These are phyloP conservation scores for Albophoma yamanashiensis DNA, from an alignment of 2,329 filamentous ascomycete genomes.

Conservation along the genomic window DNA sequence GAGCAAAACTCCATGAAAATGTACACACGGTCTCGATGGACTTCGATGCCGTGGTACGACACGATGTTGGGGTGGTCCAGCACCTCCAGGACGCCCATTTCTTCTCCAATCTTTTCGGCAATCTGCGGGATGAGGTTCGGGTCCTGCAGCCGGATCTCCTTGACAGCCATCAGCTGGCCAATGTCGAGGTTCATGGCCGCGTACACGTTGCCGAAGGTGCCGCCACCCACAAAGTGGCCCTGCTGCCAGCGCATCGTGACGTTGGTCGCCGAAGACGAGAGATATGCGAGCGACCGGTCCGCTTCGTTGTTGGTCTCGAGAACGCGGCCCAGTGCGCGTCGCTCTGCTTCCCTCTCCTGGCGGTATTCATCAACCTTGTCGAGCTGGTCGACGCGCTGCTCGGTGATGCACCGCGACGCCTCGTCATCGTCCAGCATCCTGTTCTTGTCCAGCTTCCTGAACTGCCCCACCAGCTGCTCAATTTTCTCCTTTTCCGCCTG, in stretches of 20 bases:
- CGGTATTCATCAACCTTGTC: slow-evolving; percentile 67
- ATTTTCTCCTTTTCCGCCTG: slow-evolving; percentile 86
- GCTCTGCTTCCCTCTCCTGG: slow-evolving; percentile 70
- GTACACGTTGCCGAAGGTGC: slow-evolving; percentile 95
- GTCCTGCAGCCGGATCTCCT: slow-evolving; percentile 94
- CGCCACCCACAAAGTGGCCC: slow-evolving; percentile 94
- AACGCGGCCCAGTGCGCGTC: slow-evolving; percentile 80
- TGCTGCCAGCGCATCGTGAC: slow-evolving; percentile 96
- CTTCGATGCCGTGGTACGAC: slow-evolving; percentile 95
- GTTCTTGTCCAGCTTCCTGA: slow-evolving; percentile 69
- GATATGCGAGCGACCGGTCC: slow-evolving; percentile 84
- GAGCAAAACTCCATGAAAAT: slow-evolving; percentile 99
- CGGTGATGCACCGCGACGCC: slow-evolving; percentile 61
- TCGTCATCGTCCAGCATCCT: slow-evolving; percentile 71
- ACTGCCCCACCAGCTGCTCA: slow-evolving; percentile 68
- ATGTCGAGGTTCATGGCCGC: slow-evolving; percentile 95
- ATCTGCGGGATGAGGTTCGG: slow-evolving; percentile 92
- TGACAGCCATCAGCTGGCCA: slow-evolving; percentile 94
- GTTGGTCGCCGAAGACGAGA: slow-evolving; percentile 90
- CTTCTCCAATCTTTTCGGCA: slow-evolving; percentile 86
- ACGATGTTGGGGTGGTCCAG: slow-evolving; percentile 97
- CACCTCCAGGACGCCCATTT: slow-evolving; percentile 93
- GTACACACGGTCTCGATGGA: slow-evolving; percentile 97
- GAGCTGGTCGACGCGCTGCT: slow-evolving; percentile 65
- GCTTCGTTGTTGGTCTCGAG: slow-evolving; percentile 93